Evolutionary conservation across 2,329 filamentous ascomycete species (phyloP), one percentile per base, ranked within the genome.

Genomic region (Alternaria brassicae): DNA sequence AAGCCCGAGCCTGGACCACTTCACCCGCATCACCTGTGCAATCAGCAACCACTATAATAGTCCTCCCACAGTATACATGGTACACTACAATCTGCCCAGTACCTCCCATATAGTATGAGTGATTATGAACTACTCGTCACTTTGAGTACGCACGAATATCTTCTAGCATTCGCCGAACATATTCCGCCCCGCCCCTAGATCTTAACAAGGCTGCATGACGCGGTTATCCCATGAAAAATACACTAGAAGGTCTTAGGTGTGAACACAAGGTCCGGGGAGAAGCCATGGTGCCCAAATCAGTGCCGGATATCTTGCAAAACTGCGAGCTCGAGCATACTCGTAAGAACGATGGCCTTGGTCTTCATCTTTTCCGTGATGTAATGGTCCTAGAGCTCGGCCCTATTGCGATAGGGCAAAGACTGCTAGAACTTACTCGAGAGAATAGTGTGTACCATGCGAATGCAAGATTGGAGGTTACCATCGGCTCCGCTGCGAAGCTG

Each of bases 171-270:
- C n/a, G 45, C 53, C 37, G 45, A 56, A 12, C 19, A 32, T 56
- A 15, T 30, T 27, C 54, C 40, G 42, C 53, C 30, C 47, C 37
- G 32, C 19, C 53, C 53, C 36, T 32, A 30, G 27, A 27, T 19
- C 34, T n/a, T 28, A 23, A 28, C 8, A n/a, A 17, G 30, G 13
- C 23, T 45, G 10, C 8, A 60, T 53, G 48, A 57, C 48, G 54
- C 41, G 15, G 37, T 40, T 13, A 19, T 41, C 10, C 19, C 15
- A 61, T 61, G 55, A 58, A 47, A 51, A 61, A 61, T 55, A 45
- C 21, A 25, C 45, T 36, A 19, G 17, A n/a, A 28, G 13, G 21
- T 15, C 13, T n/a, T 42, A n/a, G n/a, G n/a, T n/a, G n/a, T n/a
- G n/a, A n/a, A n/a, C n/a, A n/a, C n/a, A n/a, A n/a, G n/a, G n/a